Conservation (phyloP, 345 rosid species). For the Bruguiera gymnorhiza region DNA sequence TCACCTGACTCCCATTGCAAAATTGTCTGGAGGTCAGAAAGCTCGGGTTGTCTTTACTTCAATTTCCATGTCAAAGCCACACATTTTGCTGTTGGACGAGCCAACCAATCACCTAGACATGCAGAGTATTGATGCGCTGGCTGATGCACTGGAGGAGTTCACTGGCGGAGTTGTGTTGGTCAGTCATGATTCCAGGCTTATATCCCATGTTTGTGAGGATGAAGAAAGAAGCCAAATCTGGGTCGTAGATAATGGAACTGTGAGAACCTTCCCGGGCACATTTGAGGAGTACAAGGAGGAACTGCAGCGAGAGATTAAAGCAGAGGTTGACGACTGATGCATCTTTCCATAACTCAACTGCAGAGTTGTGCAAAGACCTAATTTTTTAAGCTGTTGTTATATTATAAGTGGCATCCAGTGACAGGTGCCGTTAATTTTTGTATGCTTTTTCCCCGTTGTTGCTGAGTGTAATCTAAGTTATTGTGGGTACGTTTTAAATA, state of each 20-base stretch:
- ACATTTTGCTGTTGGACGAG: constrained; percentile 80
- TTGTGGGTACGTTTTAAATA: too few relatives aligned
- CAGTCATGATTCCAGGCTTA: constrained; percentile 91
- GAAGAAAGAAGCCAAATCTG: constrained; percentile 86
- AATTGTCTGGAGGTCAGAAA: constrained; percentile 91
- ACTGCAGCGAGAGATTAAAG: constrained; percentile 69
- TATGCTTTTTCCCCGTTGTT: too few relatives aligned
- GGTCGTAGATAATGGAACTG: constrained; percentile 90
- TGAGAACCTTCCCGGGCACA: constrained; percentile 49
- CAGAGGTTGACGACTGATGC: constrained; percentile 66
- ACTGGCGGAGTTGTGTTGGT: constrained; percentile 89
- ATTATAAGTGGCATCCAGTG: too few relatives aligned
- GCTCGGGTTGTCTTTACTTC: constrained; percentile 91
- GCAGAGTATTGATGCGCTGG: constrained; percentile 96
- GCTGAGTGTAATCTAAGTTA: too few relatives aligned
- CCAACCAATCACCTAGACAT: constrained; percentile 95
- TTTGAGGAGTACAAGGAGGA: constrained; percentile 88
- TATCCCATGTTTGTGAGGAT: constrained; percentile 79
- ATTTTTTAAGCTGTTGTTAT: background rate
- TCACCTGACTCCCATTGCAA: constrained; percentile 82
- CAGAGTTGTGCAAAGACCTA: background rate
- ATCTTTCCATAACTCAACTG: background rate
- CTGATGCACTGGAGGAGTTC: constrained; percentile 87
- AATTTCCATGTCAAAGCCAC: constrained; percentile 90
- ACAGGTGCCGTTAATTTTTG: too few relatives aligned